These are phyloP conservation scores for Ramaria sp. DNA, from an alignment of 768 basidiomycete genomes.

Conservation along the genomic window DNA sequence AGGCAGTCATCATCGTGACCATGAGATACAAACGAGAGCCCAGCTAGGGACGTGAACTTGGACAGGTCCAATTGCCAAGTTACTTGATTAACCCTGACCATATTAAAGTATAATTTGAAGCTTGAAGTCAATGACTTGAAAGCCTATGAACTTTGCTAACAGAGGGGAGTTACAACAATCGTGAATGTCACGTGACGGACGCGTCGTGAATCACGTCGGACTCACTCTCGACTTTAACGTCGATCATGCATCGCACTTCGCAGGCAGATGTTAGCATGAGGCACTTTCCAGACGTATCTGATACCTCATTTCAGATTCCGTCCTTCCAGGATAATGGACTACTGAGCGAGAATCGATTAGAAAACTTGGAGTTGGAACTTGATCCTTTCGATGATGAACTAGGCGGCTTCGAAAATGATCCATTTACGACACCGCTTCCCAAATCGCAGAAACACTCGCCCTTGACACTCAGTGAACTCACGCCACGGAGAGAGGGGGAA, in stretches of 20 bases:
- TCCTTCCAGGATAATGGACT: constrained; percentile 15
- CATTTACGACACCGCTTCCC: constrained; percentile 25
- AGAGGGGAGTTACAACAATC: neutral
- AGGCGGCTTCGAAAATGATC: constrained; percentile 31
- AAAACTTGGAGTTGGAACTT: constrained; percentile 18
- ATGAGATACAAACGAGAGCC: too few relatives aligned
- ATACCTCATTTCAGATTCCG: constrained; percentile 40
- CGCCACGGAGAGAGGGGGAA: constrained; percentile 18
- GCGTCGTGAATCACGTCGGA: neutral
- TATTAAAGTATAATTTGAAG: too few relatives aligned
- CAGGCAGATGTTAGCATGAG: constrained; percentile 8
- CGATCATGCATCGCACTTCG: neutral
- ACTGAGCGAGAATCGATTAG: neutral
- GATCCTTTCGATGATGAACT: constrained; percentile 37
- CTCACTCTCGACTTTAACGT: neutral
- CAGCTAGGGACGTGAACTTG: too few relatives aligned
- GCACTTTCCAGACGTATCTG: constrained; percentile 23
- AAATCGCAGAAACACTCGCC: constrained; percentile 20
- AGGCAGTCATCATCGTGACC: too few relatives aligned
- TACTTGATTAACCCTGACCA: too few relatives aligned
- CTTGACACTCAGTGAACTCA: constrained; percentile 31
- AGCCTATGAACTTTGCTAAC: too few relatives aligned
- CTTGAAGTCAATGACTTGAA: too few relatives aligned
- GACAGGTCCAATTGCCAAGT: too few relatives aligned
- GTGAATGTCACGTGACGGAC: constrained; percentile 3